Percentiles rank a stretch among this genome's conserved stretches.
phyloP scores from a whole-genome alignment of 495 filamentous ascomycete genomes.

The Opeltia flavorubescens region DNA sequence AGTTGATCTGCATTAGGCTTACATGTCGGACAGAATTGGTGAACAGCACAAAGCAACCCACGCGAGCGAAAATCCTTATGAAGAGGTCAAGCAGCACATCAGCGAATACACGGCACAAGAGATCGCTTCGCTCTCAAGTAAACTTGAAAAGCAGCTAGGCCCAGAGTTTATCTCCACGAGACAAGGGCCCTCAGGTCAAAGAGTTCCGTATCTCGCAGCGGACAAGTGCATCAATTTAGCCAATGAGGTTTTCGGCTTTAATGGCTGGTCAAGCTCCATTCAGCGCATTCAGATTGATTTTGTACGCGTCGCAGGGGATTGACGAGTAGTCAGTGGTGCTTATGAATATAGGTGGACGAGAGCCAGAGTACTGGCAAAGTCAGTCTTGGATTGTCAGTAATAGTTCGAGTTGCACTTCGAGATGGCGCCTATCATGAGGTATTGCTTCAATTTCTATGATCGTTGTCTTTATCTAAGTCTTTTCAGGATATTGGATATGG shows the following conservation, averaged over 20 bases:
- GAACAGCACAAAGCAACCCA: slow-evolving; percentile 52
- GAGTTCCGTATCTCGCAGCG: slow-evolving; percentile 79
- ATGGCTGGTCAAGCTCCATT: slow-evolving; percentile 90
- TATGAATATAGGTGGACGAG: slow-evolving; percentile 44
- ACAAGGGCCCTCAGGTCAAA: slow-evolving; percentile 63
- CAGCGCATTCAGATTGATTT: slow-evolving; percentile 84
- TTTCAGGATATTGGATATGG: slow-evolving; percentile 81
- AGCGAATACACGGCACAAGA: slow-evolving; percentile 75
- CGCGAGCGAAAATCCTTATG: slow-evolving; percentile 57
- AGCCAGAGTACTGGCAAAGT: slow-evolving; percentile 48
- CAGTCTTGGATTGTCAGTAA: slow-evolving; percentile 70
- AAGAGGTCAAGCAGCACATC: slow-evolving; percentile 50
- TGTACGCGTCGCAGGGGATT: slow-evolving; percentile 29
- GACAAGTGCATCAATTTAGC: slow-evolving; percentile 93
- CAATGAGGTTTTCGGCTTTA: slow-evolving; percentile 97
- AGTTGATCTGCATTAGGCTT: slow-evolving; percentile 16
- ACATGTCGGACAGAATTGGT: slow-evolving; percentile 44
- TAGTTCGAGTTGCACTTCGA: slow-evolving; percentile 72
- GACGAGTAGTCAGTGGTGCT: background rate
- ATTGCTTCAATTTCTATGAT: background rate
- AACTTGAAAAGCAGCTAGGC: slow-evolving; percentile 85
- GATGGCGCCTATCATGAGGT: slow-evolving; percentile 91
- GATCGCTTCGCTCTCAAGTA: slow-evolving; percentile 74
- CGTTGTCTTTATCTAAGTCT: background rate
- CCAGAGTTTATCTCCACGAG: slow-evolving; percentile 89